These are phyloP conservation scores for Cyberlindnera amylophila DNA, from an alignment of 805 yeast genomes.

Conservation along the genomic window DNA sequence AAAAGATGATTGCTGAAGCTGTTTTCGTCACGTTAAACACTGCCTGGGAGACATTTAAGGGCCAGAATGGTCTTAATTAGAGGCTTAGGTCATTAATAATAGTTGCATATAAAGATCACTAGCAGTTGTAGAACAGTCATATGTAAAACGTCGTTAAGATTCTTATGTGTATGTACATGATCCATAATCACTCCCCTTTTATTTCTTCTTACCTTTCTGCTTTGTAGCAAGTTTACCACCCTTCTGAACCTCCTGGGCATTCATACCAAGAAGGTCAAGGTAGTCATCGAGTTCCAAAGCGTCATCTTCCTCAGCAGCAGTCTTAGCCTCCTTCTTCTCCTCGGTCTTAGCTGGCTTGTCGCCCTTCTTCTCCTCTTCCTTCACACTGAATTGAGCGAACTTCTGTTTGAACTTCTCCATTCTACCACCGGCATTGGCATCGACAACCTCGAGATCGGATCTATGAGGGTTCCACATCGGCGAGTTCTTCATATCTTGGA, in stretches of 20 bases:
- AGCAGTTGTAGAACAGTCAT: not conserved
- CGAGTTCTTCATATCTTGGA: constrained; percentile 84
- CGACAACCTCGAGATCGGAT: constrained; percentile 67
- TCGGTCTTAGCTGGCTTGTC: constrained; percentile 17
- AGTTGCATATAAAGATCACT: not conserved
- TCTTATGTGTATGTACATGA: constrained; percentile 1
- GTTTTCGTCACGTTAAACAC: constrained; percentile 79
- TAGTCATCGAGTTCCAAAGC: constrained; percentile 41
- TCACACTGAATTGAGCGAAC: constrained; percentile 48
- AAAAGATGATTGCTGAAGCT: constrained; percentile 79
- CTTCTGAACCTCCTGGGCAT: constrained; percentile 48
- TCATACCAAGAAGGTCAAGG: constrained; percentile 56
- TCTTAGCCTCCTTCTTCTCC: constrained; percentile 6
- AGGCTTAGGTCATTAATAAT: not conserved
- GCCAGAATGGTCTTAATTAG: constrained; percentile 44
- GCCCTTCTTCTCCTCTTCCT: constrained; percentile 25
- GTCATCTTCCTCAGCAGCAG: constrained; percentile 11
- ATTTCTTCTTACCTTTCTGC: constrained; percentile 42
- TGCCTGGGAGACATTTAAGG: constrained; percentile 86
- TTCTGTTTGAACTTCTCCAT: constrained; percentile 69
- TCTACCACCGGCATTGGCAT: constrained; percentile 82
- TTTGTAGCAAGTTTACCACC: constrained; percentile 51
- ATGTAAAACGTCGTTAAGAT: not conserved
- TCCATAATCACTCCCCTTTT: constrained; percentile 2
- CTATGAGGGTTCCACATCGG: constrained; percentile 87